These are phyloP conservation scores for Pseudisothecium myosuroides DNA, from an alignment of 225 moss, liverwort and hornwort species.

Conservation along the genomic window DNA sequence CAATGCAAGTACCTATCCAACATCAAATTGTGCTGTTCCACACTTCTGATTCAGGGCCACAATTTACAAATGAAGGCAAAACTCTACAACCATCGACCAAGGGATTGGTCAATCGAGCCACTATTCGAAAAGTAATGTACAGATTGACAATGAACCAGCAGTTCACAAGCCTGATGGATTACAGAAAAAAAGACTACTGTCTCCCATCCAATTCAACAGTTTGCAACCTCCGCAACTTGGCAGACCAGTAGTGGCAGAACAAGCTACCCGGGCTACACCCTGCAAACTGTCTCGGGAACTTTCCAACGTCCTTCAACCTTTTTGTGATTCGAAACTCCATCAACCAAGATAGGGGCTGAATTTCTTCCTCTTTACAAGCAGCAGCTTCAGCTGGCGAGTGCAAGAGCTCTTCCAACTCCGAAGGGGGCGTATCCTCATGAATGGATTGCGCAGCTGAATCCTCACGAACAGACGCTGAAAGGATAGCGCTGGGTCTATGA, in stretches of 20 bases:
- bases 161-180: background rate
- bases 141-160: background rate
- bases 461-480: slow-evolving; percentile 2
- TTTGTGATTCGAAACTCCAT: slow-evolving; percentile 30
- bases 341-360: slow-evolving; percentile 29
- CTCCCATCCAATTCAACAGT: slow-evolving; percentile 62
- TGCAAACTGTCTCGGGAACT: slow-evolving; percentile 56
- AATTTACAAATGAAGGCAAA: background rate
- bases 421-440: background rate
- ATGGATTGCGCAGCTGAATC: background rate
- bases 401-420: slow-evolving; percentile 5
- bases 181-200: slow-evolving; percentile 3
- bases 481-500: background rate
- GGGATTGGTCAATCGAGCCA: background rate
- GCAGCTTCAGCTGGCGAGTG: slow-evolving; percentile 4
- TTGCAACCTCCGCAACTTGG: slow-evolving; percentile 63
- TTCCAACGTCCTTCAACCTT: slow-evolving; percentile 26
- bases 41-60: background rate
- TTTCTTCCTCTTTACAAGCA: slow-evolving; percentile 16
- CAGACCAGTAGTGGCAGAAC: slow-evolving; percentile 83
- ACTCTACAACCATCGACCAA: background rate
- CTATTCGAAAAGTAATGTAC: background rate
- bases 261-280: slow-evolving; percentile 70
- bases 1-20: too few relatives aligned
- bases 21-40: background rate